phyloP scores from a whole-genome alignment of 2,329 filamentous ascomycete genomes.

The Acrocalymma vagum region DNA sequence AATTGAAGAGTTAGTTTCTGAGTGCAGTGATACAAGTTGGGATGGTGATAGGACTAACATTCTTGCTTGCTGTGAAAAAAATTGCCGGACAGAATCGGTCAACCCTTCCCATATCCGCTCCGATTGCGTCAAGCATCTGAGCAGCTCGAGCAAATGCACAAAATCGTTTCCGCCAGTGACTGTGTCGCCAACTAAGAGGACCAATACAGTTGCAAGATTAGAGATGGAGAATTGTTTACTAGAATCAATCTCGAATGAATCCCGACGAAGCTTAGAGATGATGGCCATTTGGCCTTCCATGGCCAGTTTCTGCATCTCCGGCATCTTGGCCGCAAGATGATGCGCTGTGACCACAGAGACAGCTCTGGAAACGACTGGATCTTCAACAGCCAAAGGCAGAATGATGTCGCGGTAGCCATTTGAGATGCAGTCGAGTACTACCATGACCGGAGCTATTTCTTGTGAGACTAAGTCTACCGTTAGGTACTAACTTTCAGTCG shows the following conservation, averaged over 20 bases:
- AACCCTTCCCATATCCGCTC: no score
- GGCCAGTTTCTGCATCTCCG: constrained; percentile 39
- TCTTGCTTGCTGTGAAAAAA: no score
- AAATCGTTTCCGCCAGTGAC: no score
- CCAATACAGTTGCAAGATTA: constrained; percentile 49
- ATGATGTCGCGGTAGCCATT: constrained; percentile 53
- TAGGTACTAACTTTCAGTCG: constrained; percentile 37
- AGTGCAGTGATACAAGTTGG: no score
- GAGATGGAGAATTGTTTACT: constrained; percentile 46
- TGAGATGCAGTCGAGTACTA: constrained; percentile 44
- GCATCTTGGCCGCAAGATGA: constrained; percentile 44
- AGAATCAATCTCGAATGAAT: constrained; percentile 36
- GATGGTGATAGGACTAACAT: no score
- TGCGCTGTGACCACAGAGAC: constrained; percentile 52
- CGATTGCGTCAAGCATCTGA: no score
- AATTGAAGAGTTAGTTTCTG: no score
- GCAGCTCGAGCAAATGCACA: no score
- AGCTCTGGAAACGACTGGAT: constrained; percentile 45
- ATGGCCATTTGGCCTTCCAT: constrained; percentile 48
- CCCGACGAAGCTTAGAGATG: constrained; percentile 44
- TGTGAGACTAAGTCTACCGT: constrained; percentile 40
- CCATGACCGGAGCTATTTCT: constrained; percentile 51
- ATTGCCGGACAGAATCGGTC: no score
- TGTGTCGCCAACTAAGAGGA: constrained; percentile 52
- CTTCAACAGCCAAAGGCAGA: constrained; percentile 50